Evolutionary conservation across 1,284 basidiomycete genomes (phyloP).

Genomic region (Boletus mariae): DNA sequence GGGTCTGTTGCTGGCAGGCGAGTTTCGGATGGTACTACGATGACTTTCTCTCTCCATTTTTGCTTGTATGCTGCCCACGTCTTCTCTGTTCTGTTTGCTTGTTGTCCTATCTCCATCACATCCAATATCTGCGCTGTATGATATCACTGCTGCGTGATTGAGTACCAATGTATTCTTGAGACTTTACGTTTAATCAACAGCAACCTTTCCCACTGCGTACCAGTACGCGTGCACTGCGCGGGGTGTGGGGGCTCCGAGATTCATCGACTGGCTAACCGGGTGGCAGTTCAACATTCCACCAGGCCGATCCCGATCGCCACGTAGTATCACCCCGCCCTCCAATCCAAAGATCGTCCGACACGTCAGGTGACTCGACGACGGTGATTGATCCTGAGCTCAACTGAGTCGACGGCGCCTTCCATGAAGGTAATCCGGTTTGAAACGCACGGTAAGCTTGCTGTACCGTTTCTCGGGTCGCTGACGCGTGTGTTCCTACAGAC

Average conservation of each 20-base stretch:
- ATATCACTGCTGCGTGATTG: too few species aligned
- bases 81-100: conserved; percentile 1
- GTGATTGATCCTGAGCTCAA: neutral
- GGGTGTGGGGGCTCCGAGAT: neutral
- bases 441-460: conserved; percentile 26
- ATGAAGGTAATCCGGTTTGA: conserved; percentile 31
- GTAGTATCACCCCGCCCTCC: neutral
- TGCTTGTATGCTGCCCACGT: conserved; percentile 16
- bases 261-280: neutral
- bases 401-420: conserved; percentile 12
- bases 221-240: too few species aligned
- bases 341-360: too few species aligned
- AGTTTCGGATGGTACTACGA: neutral
- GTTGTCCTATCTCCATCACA: too few species aligned
- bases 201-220: too few species aligned
- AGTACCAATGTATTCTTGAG: too few species aligned
- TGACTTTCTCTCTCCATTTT: conserved; percentile 22
- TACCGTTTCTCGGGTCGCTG: neutral
- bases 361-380: too few species aligned
- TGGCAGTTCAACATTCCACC: neutral
- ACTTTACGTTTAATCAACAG: too few species aligned
- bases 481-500: conserved; percentile 9
- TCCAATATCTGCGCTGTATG: too few species aligned
- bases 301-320: neutral
- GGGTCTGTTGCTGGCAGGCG: neutral